These are phyloP conservation scores for Pseudocercospora pini-densiflorae DNA, from an alignment of 2,329 filamentous ascomycete species.

Conservation along the genomic window DNA sequence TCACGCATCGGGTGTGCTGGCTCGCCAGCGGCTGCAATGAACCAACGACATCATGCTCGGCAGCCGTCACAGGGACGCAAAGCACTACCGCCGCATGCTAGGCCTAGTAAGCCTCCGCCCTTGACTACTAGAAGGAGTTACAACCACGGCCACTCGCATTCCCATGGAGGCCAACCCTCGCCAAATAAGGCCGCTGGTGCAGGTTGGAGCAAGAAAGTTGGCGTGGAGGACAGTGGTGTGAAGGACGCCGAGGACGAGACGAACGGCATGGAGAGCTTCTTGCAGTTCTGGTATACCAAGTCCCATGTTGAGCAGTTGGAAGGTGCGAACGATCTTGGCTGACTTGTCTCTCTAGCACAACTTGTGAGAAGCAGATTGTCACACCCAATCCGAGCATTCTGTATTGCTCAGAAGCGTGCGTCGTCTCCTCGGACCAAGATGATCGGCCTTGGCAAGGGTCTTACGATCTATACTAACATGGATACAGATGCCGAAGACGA, in stretches of 20 bases:
- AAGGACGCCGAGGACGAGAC: conserved; percentile 46
- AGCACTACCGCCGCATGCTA: conserved; percentile 32
- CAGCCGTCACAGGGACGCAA: conserved; percentile 35
- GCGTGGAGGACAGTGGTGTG: conserved; percentile 20
- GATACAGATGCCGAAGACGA: conserved; percentile 51
- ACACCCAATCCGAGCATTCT: conserved; percentile 63
- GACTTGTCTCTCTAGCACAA: conserved; percentile 53
- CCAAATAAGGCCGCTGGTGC: conserved; percentile 19
- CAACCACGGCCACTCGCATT: conserved; percentile 26
- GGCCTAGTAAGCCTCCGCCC: conserved; percentile 31
- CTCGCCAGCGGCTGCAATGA: conserved; percentile 29
- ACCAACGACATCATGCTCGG: conserved; percentile 32
- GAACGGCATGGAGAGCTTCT: conserved; percentile 57
- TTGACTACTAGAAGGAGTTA: conserved; percentile 33
- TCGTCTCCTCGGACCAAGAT: conserved; percentile 12
- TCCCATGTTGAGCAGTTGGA: background rate
- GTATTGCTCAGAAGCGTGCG: conserved; percentile 69
- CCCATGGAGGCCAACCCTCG: conserved; percentile 16
- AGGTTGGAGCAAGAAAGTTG: conserved; percentile 29
- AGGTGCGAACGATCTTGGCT: conserved; percentile 10
- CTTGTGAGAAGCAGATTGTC: conserved; percentile 69
- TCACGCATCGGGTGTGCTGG: conserved; percentile 12
- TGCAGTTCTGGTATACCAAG: conserved; percentile 57
- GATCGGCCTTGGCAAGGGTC: conserved; percentile 5
- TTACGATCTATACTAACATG: conserved; percentile 14